phyloP scores from a whole-genome alignment of 805 yeast species.

The Yamadazyma sp. region DNA sequence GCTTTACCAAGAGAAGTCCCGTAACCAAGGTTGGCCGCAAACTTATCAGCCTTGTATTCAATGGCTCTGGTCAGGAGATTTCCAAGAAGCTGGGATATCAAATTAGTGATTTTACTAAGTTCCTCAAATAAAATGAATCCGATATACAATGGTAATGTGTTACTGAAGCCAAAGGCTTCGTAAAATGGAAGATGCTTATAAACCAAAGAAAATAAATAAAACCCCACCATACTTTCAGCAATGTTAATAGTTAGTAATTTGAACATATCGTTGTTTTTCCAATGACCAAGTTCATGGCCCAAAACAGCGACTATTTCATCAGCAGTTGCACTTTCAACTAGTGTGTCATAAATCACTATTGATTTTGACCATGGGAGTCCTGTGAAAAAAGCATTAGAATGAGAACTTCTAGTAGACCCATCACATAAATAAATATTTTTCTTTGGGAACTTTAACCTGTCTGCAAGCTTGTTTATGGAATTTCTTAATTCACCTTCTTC shows the following conservation, averaged over 20 bases:
- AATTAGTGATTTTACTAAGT: background rate
- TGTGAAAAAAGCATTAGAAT: slow-evolving; percentile 91
- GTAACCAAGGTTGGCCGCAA: slow-evolving; percentile 5
- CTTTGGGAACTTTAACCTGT: slow-evolving; percentile 74
- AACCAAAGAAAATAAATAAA: slow-evolving; percentile 6
- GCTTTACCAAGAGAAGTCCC: slow-evolving; percentile 2
- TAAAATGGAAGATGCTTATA: slow-evolving; percentile 1
- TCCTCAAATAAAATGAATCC: slow-evolving; percentile 4
- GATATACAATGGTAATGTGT: slow-evolving; percentile 4
- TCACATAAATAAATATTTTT: slow-evolving; percentile 81
- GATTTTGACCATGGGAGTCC: slow-evolving; percentile 96
- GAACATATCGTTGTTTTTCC: slow-evolving; percentile 1
- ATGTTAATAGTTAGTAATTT: background rate
- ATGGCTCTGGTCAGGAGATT: slow-evolving; percentile 4
- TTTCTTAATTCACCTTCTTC: slow-evolving; percentile 82
- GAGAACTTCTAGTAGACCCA: slow-evolving; percentile 93
- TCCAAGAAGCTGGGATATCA: background rate
- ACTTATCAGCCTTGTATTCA: slow-evolving; percentile 8
- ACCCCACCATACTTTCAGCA: background rate
- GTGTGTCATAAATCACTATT: slow-evolving; percentile 88
- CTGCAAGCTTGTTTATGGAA: slow-evolving; percentile 75
- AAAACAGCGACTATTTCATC: slow-evolving; percentile 44
- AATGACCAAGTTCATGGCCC: slow-evolving; percentile 7
- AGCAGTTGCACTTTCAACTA: slow-evolving; percentile 70
- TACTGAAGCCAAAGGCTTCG: slow-evolving; percentile 6